These are phyloP conservation scores for Alliaria petiolata DNA, from an alignment of 345 rosid genomes.

Conservation along the genomic window DNA sequence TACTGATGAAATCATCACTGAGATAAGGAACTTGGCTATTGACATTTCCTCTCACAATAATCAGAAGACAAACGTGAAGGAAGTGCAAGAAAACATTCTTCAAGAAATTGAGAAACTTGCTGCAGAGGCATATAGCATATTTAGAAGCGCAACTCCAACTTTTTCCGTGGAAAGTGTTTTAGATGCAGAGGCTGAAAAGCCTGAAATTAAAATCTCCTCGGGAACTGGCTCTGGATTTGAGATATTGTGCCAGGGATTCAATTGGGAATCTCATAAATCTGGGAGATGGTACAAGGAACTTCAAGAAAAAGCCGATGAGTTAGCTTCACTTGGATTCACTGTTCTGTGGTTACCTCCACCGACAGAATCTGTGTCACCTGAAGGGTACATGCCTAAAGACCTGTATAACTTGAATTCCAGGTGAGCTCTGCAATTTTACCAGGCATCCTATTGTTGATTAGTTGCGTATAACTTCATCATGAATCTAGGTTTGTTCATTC, in stretches of 20 bases:
- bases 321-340: constrained; percentile 80
- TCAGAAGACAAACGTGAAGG: constrained; percentile 55
- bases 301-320: constrained; percentile 61
- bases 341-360: constrained; percentile 96
- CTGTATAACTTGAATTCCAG: constrained; percentile 87
- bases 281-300: constrained; percentile 84
- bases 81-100: constrained; percentile 79
- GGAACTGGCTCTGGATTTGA: constrained; percentile 89
- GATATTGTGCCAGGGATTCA: constrained; percentile 92
- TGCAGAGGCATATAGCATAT: constrained; percentile 95
- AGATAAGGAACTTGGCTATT: constrained; percentile 72
- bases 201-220: constrained; percentile 50
- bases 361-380: constrained; percentile 95
- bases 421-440: constrained; percentile 30
- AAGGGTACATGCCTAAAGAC: constrained; percentile 98
- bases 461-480: not conserved
- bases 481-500: not conserved
- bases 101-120: constrained; percentile 95
- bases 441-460: not conserved
- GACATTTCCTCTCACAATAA: constrained; percentile 60
- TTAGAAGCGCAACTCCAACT: constrained; percentile 65
- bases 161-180: constrained; percentile 50
- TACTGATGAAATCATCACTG: constrained; percentile 63
- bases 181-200: constrained; percentile 38
- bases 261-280: constrained; percentile 96